Conservation (phyloP, 2,329 filamentous ascomycete species). For the Colletotrichum musicola region DNA sequence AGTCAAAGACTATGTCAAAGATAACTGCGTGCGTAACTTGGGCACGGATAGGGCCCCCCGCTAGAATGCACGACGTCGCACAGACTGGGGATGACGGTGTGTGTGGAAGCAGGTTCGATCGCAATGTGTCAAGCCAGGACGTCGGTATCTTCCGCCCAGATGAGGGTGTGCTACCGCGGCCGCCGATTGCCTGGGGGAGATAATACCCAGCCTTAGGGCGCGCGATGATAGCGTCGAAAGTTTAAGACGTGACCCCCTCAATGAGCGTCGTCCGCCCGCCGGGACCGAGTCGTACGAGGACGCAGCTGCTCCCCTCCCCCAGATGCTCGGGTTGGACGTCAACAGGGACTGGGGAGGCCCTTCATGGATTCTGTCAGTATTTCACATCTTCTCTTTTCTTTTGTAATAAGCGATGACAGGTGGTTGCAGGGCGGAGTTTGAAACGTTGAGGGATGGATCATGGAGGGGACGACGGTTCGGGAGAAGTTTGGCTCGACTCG, state of each 20-base stretch:
- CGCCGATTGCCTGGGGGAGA: neutral
- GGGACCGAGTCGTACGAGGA: neutral
- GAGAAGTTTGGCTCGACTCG: neutral
- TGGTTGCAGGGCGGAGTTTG: conserved; percentile 1
- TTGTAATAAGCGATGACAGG: too few species aligned
- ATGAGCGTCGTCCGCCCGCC: neutral
- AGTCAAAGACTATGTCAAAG: neutral
- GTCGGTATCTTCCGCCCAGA: neutral
- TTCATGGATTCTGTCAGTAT: neutral
- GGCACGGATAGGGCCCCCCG: neutral
- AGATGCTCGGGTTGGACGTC: conserved; percentile 10
- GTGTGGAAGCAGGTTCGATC: conserved; percentile 11
- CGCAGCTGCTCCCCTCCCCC: neutral
- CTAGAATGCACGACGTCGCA: neutral
- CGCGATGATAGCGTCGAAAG: neutral
- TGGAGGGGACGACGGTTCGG: conserved; percentile 6
- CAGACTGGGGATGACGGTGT: conserved; percentile 15
- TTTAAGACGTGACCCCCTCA: neutral
- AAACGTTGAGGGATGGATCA: conserved; percentile 6
- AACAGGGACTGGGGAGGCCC: conserved; percentile 8
- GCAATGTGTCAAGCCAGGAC: conserved; percentile 10
- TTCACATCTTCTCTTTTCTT: neutral
- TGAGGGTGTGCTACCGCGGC: neutral
- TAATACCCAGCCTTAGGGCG: neutral
- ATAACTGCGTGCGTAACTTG: neutral